phyloP scores from a whole-genome alignment of 148 eudicot species.

The Diospyros lotus region DNA sequence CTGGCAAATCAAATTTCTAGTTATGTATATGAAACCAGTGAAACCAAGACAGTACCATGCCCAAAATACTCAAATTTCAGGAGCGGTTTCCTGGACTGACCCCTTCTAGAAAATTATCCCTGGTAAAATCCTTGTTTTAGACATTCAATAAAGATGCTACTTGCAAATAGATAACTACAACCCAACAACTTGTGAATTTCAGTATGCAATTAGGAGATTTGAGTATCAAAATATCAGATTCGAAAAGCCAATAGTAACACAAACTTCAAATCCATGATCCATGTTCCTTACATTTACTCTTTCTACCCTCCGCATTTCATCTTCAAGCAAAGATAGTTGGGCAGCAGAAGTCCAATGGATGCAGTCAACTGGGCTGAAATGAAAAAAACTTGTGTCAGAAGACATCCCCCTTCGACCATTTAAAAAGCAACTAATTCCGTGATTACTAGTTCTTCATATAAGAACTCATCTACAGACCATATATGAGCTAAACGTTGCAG shows the following conservation, averaged over 20 bases:
- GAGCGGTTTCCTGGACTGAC: background rate
- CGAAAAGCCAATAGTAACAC: background rate
- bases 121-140: background rate
- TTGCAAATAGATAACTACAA: background rate
- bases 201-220: background rate
- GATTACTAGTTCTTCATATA: background rate
- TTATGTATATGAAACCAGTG: background rate
- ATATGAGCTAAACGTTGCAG: background rate
- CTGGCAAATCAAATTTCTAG: background rate
- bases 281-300: slow-evolving; percentile 80
- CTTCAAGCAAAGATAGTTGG: slow-evolving; percentile 92
- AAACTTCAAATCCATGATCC: background rate
- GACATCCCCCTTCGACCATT: background rate
- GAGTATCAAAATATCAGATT: background rate
- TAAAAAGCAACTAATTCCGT: background rate
- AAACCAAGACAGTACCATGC: background rate
- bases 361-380: slow-evolving; percentile 95
- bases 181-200: background rate
- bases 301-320: slow-evolving; percentile 97
- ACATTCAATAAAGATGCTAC: background rate
- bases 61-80: background rate
- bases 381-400: slow-evolving; percentile 7
- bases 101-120: background rate
- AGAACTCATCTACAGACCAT: background rate
- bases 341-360: slow-evolving; percentile 98